phyloP scores from a whole-genome alignment of 768 basidiomycete species.

The Naganishia vishniacii region DNA sequence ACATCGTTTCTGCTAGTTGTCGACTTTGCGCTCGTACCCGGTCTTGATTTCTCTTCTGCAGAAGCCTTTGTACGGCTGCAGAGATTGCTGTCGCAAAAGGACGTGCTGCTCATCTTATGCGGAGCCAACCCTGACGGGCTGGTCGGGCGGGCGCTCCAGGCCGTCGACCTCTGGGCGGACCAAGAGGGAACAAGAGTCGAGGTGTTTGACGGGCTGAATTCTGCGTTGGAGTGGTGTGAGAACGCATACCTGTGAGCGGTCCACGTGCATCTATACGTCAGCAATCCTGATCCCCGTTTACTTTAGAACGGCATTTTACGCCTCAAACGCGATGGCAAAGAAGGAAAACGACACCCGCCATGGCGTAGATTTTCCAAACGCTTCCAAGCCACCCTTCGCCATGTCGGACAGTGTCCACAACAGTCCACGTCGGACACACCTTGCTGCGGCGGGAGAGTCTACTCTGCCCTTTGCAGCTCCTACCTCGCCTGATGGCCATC shows the following conservation, averaged over 20 bases:
- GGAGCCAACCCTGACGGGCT: conserved; percentile 60
- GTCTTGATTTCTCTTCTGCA: conserved; percentile 89
- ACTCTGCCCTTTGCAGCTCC: conserved; percentile 47
- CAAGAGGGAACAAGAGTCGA: conserved; percentile 68
- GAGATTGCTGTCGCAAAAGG: conserved; percentile 65
- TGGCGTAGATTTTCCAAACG: conserved; percentile 41
- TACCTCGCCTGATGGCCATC: neutral
- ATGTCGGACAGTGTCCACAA: conserved; percentile 54
- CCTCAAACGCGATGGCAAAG: conserved; percentile 25
- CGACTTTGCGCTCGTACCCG: conserved; percentile 76
- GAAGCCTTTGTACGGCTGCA: conserved; percentile 92
- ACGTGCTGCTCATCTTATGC: conserved; percentile 82
- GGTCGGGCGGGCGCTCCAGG: conserved; percentile 66
- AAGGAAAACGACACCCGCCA: conserved; percentile 9
- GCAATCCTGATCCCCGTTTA: neutral
- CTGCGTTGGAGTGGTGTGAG: conserved; percentile 96
- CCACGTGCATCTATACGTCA: conserved; percentile 52
- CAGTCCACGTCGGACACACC: conserved; percentile 64
- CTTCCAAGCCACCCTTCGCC: conserved; percentile 51
- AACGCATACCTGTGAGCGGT: conserved; percentile 81
- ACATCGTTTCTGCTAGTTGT: too few relatives aligned
- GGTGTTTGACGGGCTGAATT: conserved; percentile 71
- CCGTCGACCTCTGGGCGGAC: conserved; percentile 66
- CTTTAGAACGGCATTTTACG: conserved; percentile 47
- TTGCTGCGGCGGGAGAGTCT: conserved; percentile 66